phyloP scores from a whole-genome alignment of 1,284 basidiomycete species.

The Gomphus sp. region DNA sequence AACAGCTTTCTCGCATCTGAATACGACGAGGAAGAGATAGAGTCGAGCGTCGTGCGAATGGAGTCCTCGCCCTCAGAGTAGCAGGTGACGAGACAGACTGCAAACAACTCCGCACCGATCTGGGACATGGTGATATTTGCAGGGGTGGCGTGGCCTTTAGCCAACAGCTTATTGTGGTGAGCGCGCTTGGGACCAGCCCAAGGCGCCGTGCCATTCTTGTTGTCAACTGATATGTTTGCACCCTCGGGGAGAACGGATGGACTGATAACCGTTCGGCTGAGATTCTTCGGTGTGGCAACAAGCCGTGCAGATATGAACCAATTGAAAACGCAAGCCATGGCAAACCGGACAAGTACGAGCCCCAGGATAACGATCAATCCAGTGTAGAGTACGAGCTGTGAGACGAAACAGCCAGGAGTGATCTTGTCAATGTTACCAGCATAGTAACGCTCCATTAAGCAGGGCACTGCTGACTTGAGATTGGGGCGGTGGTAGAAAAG shows the following conservation, averaged over 20 bases:
- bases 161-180: conserved; percentile 37
- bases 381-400: conserved; percentile 83
- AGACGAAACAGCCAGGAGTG: conserved; percentile 92
- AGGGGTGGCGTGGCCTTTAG: conserved; percentile 32
- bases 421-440: conserved; percentile 97
- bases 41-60: conserved; percentile 85
- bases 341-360: conserved; percentile 86
- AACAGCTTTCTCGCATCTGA: conserved; percentile 88
- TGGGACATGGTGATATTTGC: conserved; percentile 73
- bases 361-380: conserved; percentile 88
- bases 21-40: conserved; percentile 85
- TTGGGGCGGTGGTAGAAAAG: conserved; percentile 69
- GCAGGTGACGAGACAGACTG: conserved; percentile 93
- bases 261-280: conserved; percentile 73
- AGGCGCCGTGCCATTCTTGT: conserved; percentile 84
- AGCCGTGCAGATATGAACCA: conserved; percentile 87
- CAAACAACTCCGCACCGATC: conserved; percentile 91
- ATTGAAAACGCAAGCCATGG: conserved; percentile 94
- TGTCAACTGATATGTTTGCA: conserved; percentile 85
- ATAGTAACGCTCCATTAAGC: conserved; percentile 77
- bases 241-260: conserved; percentile 95
- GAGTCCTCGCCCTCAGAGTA: conserved; percentile 97
- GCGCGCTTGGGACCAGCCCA: conserved; percentile 59
- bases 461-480: conserved; percentile 62
- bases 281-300: conserved; percentile 64